These are phyloP conservation scores for Emmonsiellopsis sp. DNA, from an alignment of 2,329 filamentous ascomycete species.

Conservation along the genomic window DNA sequence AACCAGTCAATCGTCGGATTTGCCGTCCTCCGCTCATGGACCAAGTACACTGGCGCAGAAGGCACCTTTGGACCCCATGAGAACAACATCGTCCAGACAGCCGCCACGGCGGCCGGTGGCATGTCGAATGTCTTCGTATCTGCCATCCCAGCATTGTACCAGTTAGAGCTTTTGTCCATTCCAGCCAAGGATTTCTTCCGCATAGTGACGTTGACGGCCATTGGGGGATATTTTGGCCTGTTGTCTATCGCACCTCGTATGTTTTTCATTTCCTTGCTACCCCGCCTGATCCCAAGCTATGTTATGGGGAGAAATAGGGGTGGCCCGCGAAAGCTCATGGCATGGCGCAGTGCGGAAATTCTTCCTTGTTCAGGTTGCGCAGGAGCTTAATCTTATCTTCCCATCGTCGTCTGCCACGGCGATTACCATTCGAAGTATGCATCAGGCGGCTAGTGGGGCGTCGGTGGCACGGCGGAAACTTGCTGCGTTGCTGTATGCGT, in stretches of 20 bases:
- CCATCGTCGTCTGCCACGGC: slow-evolving; percentile 53
- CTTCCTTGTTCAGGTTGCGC: slow-evolving; percentile 46
- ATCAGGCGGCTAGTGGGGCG: slow-evolving; percentile 45
- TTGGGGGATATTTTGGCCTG: slow-evolving; percentile 44
- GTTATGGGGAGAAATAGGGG: background rate
- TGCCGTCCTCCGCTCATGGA: slow-evolving; percentile 34
- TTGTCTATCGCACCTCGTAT: slow-evolving; percentile 50
- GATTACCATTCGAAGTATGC: slow-evolving; percentile 56
- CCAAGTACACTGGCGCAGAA: slow-evolving; percentile 25
- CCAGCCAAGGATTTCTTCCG: slow-evolving; percentile 10
- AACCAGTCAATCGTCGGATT: slow-evolving; percentile 33
- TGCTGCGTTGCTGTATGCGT: slow-evolving; percentile 45
- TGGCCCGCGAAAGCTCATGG: slow-evolving; percentile 10
- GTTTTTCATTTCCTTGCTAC: slow-evolving; percentile 7
- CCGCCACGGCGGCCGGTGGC: slow-evolving; percentile 38
- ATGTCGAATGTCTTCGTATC: slow-evolving; percentile 37
- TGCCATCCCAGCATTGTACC: slow-evolving; percentile 38
- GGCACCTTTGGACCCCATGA: slow-evolving; percentile 36
- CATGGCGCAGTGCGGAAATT: slow-evolving; percentile 47
- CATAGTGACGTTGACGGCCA: slow-evolving; percentile 10
- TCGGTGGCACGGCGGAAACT: slow-evolving; percentile 48
- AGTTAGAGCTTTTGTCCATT: slow-evolving; percentile 28
- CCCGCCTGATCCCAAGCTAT: background rate
- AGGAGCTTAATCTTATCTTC: slow-evolving; percentile 51
- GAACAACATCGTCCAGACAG: slow-evolving; percentile 41